Evolutionary conservation across 176 grass and related monocot genomes (phyloP), one percentile per base, ranked within the genome.

Genomic region (Bonia amplexicaulis): DNA sequence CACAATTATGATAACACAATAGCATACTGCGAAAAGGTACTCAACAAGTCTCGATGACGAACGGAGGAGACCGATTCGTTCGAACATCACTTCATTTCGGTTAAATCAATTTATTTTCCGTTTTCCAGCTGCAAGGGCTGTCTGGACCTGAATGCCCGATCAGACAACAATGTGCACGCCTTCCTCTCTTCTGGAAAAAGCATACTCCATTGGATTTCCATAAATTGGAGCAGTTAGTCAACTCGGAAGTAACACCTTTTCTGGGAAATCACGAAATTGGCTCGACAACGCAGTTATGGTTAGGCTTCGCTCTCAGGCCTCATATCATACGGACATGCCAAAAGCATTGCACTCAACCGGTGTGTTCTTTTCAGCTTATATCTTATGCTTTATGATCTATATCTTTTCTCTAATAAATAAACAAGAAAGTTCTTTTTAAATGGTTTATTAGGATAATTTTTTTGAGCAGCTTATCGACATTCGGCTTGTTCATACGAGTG

Each of bases 381-480:
- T 35, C 33, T 35, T 35, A 35, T 35, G 4, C 0, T 5, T 0
- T 35, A 35, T 35, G 4, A 1, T 35, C 27, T 29, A 29, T 29
- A 29, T 29, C 1, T 35, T 35, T 35, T 35, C 33, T 35, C 0
- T 35, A 35, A 35, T 35, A 5, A 35, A 35, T 4, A 35, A 35
- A 35, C 0, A 2, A 35, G 33, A 35, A 5, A 35, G 4, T 35
- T 35, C 5, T 35, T 35, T 35, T 0, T 4, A 5, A 35, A 4
- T 1, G 0, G 0, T 35, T 35, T 35, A 35, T 35, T 3, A 0
- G 0, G 4, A 35, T 2, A 5, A 3, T 35, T 4, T 35, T 35
- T 35, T 35, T 0, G 5, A 35, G 0, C 2, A 4, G 0, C 33
- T 35, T 35, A 35, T 3, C 33, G 33, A 35, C 0, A 35, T 35